Percentiles rank a stretch among this genome's conserved stretches.
Conservation (phyloP, 768 basidiomycete genomes). For the Boletus tomentosulus region DNA sequence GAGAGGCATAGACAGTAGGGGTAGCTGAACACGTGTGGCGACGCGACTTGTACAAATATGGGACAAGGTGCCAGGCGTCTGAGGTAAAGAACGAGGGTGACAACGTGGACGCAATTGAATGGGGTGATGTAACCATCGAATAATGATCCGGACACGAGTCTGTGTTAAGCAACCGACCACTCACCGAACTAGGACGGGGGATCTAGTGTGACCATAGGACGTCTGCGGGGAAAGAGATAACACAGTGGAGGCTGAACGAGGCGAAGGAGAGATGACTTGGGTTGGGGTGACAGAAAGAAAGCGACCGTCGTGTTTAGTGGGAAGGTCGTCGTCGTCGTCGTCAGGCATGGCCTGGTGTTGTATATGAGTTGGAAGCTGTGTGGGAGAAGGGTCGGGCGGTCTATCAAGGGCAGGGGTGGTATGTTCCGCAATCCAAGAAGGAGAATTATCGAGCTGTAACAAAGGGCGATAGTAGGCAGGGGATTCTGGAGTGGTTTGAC, state of each 20-base stretch:
- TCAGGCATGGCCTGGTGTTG: slow-evolving; percentile 8
- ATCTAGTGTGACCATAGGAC: slow-evolving; percentile 26
- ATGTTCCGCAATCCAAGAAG: slow-evolving; percentile 17
- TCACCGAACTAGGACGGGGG: slow-evolving; percentile 31
- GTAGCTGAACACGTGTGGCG: slow-evolving; percentile 14
- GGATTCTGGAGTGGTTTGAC: slow-evolving; percentile 18
- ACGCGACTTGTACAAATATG: slow-evolving; percentile 12
- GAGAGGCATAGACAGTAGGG: neutral
- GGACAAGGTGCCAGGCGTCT: neutral
- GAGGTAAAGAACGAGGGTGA: no score
- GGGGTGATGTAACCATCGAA: no score
- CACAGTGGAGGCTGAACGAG: slow-evolving; percentile 7
- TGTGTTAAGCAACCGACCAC: neutral
- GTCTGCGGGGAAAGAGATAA: slow-evolving; percentile 13
- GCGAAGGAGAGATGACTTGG: slow-evolving; percentile 9
- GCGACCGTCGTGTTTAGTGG: slow-evolving; percentile 27
- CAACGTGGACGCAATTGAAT: no score
- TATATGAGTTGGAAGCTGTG: slow-evolving; percentile 9
- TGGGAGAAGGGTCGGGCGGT: slow-evolving; percentile 6
- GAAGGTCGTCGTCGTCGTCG: slow-evolving; percentile 24
- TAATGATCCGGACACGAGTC: neutral
- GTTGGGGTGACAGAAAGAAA: slow-evolving; percentile 13
- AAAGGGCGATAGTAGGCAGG: slow-evolving; percentile 25
- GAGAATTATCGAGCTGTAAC: slow-evolving; percentile 31
- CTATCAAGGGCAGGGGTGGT: slow-evolving; percentile 5